Base-by-base conservation (phyloP, 1,284 basidiomycete genomes). In the Kalmanozyma brasiliensis region DNA sequence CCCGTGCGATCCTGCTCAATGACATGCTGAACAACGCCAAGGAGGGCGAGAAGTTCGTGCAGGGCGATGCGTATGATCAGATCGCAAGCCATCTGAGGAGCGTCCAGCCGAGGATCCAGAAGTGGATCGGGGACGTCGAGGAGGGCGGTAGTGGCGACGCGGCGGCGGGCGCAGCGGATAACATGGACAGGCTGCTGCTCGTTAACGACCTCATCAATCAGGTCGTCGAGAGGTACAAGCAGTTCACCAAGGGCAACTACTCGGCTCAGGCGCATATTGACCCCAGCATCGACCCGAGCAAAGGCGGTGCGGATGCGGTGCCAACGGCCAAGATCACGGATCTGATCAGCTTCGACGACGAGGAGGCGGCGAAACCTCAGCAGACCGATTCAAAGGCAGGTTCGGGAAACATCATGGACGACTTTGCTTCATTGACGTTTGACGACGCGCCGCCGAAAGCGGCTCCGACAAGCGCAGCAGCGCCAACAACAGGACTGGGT, bases 171-270 rank as follows among this genome's bases (percentile, higher is more conserved):
- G 36, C 51, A 24, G 65, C 55, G 38, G 68, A 74, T 23, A 91
- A 92, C 48, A 88, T 98, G 78, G 94, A 95, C 73, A 92, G 93
- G 2, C 90, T 97, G 83, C 85, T 98, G 24, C 88, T 98, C 82
- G 94, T 95, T 66, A 98, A 99, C 83, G 96, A 99, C 83, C 89
- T 96, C 76, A 95, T 98, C 83, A 98, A 98, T 84, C 91, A 89
- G 33, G 92, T 95, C 16, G 84, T 96, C 17, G 87, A 88, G 41
- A 90, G 95, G 23, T 97, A 94, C 80, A 92, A 95, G 71, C 89
- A 93, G 0, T 95, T 91, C 86, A 91, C 92, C 83, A 89, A 88
- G 62, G 95, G 94, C 37, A 93, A 98, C 84, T 94, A 86, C 67
- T 84, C 82, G 20, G 85, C 87, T 30, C 86, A 88, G 29, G 84